These are phyloP conservation scores for Aspergillus sclerotiicarbonarius DNA, from an alignment of 495 filamentous ascomycete genomes.

Conservation along the genomic window DNA sequence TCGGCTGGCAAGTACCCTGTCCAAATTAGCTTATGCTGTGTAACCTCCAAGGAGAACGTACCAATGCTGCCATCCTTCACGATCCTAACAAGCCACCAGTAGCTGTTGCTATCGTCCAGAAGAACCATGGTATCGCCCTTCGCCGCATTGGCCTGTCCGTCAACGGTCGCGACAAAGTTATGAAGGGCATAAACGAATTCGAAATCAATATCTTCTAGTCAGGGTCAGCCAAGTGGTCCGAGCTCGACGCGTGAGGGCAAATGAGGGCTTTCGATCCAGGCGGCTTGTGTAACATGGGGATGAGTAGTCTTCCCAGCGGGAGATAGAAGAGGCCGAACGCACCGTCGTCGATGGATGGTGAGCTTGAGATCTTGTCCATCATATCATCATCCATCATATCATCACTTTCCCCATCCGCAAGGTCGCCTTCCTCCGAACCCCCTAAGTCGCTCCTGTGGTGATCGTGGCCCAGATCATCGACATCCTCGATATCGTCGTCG, in stretches of 20 bases:
- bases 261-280: background rate
- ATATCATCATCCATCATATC: slow-evolving; percentile 81
- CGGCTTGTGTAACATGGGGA: slow-evolving; percentile 8
- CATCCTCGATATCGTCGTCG: slow-evolving; percentile 31
- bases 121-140: slow-evolving; percentile 99
- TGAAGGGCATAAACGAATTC: slow-evolving; percentile 98
- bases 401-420: slow-evolving; percentile 72
- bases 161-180: slow-evolving; percentile 95
- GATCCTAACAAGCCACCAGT: slow-evolving; percentile 98
- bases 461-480: slow-evolving; percentile 40
- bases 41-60: slow-evolving; percentile 37
- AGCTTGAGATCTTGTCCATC: slow-evolving; percentile 97
- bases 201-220: slow-evolving; percentile 97
- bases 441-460: slow-evolving; percentile 45
- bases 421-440: slow-evolving; percentile 54
- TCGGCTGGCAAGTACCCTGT: slow-evolving; percentile 93
- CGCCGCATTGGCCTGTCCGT: slow-evolving; percentile 95
- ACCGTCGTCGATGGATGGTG: slow-evolving; percentile 98
- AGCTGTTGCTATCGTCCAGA: slow-evolving; percentile 98
- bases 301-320: background rate
- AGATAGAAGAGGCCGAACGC: slow-evolving; percentile 43
- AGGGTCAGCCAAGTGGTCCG: slow-evolving; percentile 56
- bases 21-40: slow-evolving; percentile 17
- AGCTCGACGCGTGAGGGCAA: background rate
- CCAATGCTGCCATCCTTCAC: slow-evolving; percentile 98